Percentiles rank a stretch among this genome's conserved stretches.
Conservation (phyloP, 805 yeast species). For the Metschnikowia cubensis region DNA sequence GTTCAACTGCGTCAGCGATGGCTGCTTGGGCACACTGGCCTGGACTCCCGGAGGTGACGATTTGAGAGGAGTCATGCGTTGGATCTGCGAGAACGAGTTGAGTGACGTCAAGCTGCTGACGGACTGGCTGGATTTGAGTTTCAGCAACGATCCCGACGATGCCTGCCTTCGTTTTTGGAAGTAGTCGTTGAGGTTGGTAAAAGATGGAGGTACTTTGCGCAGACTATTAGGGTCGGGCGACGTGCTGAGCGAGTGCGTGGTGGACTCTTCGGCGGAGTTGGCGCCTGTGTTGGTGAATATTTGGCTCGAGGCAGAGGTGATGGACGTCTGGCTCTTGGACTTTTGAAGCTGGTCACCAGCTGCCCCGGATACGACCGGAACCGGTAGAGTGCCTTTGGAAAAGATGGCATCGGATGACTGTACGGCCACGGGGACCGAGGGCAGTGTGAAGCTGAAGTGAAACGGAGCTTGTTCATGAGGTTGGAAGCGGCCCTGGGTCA, state of each 20-base stretch:
- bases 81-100: conserved; percentile 20
- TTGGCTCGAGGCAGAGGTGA: conserved; percentile 20
- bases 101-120: conserved; percentile 13
- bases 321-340: conserved; percentile 26
- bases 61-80: conserved; percentile 44
- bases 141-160: conserved; percentile 20
- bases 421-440: neutral
- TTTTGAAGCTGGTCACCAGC: conserved; percentile 16
- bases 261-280: conserved; percentile 24
- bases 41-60: conserved; percentile 10
- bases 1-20: conserved; percentile 32
- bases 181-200: conserved; percentile 33
- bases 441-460: conserved; percentile 2
- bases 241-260: conserved; percentile 29
- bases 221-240: conserved; percentile 27
- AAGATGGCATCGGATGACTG: conserved; percentile 17
- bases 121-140: conserved; percentile 22
- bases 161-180: conserved; percentile 23
- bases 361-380: neutral
- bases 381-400: conserved; percentile 2
- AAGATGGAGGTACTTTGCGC: conserved; percentile 20
- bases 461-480: neutral
- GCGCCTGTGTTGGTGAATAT: conserved; percentile 25
- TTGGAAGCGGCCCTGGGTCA: neutral
- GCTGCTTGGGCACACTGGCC: conserved; percentile 21